Percentiles rank a stretch among this genome's conserved stretches.
Conservation (phyloP, 768 basidiomycete genomes). For the Lactarius sp. region DNA sequence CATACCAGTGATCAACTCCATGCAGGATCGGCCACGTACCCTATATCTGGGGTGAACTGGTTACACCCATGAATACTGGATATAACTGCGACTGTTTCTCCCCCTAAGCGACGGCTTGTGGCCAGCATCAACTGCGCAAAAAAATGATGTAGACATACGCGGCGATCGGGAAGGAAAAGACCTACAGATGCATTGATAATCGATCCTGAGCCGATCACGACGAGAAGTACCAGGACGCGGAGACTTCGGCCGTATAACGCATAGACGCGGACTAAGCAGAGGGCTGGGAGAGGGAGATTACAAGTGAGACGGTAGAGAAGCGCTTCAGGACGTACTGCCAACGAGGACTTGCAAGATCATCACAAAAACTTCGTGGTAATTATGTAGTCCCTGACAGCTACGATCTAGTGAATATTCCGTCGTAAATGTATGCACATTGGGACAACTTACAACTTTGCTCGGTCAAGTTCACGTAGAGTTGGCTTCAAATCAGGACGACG, state of each 20-base stretch:
- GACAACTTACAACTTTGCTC: conserved; percentile 7
- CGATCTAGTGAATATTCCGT: neutral
- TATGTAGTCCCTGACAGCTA: conserved; percentile 8
- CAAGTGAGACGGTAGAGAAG: neutral
- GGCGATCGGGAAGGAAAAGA: neutral
- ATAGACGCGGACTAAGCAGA: conserved; percentile 8
- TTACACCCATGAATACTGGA: conserved; percentile 8
- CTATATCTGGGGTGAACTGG: neutral
- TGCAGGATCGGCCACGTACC: neutral
- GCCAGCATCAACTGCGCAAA: neutral
- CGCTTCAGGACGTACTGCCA: neutral
- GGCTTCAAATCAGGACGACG: neutral
- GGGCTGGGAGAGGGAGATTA: neutral
- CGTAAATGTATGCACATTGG: neutral
- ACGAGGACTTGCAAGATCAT: neutral
- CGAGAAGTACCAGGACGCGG: neutral
- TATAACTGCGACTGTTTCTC: neutral
- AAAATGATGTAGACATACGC: neutral
- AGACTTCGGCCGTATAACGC: conserved; percentile 11
- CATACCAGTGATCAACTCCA: neutral
- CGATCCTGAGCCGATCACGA: neutral
- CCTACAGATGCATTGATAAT: neutral
- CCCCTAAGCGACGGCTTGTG: neutral
- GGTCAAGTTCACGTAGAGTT: neutral
- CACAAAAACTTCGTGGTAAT: neutral